phyloP scores from a whole-genome alignment of 2,329 filamentous ascomycete genomes.

The Aphanocladium album region DNA sequence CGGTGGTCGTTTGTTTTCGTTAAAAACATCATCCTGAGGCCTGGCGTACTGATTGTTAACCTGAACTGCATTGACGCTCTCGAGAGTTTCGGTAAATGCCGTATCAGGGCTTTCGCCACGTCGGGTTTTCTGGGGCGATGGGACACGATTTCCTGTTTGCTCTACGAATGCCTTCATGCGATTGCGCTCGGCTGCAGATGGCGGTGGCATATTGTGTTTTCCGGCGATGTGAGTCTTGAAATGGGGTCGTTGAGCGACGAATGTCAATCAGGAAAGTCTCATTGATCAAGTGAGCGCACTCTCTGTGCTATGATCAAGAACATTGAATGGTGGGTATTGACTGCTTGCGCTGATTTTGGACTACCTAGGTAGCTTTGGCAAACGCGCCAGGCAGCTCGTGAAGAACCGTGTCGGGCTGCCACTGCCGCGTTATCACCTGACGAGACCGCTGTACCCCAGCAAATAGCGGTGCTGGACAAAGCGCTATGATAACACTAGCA shows the following conservation, averaged over 20 bases:
- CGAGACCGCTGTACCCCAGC: slow-evolving; percentile 12
- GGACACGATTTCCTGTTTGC: not conserved
- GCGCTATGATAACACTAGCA: not conserved
- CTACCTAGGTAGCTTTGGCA: not conserved
- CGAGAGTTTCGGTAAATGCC: slow-evolving; percentile 4
- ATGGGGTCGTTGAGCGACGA: not conserved
- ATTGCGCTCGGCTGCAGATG: not conserved
- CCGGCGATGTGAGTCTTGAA: not conserved
- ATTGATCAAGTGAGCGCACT: not conserved
- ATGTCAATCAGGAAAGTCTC: not conserved
- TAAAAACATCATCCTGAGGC: not conserved
- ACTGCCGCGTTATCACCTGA: slow-evolving; percentile 25
- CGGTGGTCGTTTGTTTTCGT: not conserved
- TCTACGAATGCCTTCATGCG: slow-evolving; percentile 11
- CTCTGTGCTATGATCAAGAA: not conserved
- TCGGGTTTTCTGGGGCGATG: not conserved
- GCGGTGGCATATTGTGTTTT: not conserved
- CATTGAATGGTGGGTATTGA: not conserved
- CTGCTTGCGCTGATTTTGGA: not conserved
- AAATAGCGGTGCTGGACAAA: not conserved
- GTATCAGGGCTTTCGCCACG: slow-evolving; percentile 8
- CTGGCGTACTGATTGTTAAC: not conserved
- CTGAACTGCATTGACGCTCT: slow-evolving; percentile 4
- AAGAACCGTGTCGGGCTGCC: not conserved
- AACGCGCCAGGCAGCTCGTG: not conserved